A percentile compares a stretch with the other conserved stretches of the same genome.
Evolutionary conservation across 129 eudicot species (phyloP).

Genomic region (Centella asiatica): DNA sequence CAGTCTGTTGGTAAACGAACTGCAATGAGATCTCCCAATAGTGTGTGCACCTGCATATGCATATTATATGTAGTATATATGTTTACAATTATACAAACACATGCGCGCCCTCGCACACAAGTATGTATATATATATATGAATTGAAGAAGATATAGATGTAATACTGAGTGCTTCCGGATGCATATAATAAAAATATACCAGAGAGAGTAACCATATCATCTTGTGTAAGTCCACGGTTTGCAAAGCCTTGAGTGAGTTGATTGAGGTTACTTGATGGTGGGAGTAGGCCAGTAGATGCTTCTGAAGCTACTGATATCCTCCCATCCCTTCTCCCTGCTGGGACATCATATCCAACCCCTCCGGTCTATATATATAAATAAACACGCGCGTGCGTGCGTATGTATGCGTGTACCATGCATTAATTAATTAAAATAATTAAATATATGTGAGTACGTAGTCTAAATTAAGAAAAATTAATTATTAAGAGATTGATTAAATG

Average conservation of each 20-base stretch:
- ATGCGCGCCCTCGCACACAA: too few relatives aligned
- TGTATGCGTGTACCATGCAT: too few relatives aligned
- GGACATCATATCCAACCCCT: constrained; percentile 59
- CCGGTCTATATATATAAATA: constrained; percentile 36
- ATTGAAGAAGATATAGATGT: too few relatives aligned
- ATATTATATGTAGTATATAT: too few relatives aligned
- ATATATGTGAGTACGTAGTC: too few relatives aligned
- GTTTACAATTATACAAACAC: too few relatives aligned
- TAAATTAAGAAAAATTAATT: too few relatives aligned
- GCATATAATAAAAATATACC: constrained; percentile 19
- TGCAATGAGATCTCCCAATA: constrained; percentile 42
- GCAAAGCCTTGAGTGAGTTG: constrained; percentile 28
- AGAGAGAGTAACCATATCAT: constrained; percentile 30
- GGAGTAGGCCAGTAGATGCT: constrained; percentile 38
- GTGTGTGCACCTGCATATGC: constrained; percentile 41
- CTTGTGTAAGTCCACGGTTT: constrained; percentile 19
- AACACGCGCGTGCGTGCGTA: too few relatives aligned
- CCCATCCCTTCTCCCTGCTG: constrained; percentile 81
- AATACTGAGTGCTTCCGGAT: too few relatives aligned
- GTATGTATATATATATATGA: too few relatives aligned
- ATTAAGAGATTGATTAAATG: too few relatives aligned
- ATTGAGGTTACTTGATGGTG: constrained; percentile 30
- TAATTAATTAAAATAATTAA: not conserved
- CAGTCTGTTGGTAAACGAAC: constrained; percentile 31
- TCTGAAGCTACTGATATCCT: constrained; percentile 47